A percentile compares a stretch with the other conserved stretches of the same genome.
Evolutionary conservation across 441 rosid genomes (phyloP).

Genomic region (Populus trichocarpa): DNA sequence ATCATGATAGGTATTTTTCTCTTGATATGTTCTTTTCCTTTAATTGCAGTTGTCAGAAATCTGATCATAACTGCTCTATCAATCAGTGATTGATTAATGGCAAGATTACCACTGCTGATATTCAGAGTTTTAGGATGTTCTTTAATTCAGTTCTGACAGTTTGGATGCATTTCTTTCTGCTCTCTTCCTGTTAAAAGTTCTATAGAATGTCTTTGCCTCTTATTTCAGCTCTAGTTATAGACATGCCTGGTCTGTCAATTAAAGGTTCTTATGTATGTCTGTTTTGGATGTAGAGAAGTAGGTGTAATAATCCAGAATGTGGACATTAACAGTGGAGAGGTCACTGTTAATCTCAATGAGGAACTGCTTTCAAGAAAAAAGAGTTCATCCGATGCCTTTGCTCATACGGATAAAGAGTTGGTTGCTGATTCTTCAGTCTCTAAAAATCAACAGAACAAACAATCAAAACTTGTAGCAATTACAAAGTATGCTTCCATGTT

Average conservation of each 20-base stretch:
- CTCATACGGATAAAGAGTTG: slow-evolving; percentile 37
- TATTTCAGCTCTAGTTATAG: slow-evolving; percentile 1
- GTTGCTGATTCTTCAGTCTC: slow-evolving; percentile 33
- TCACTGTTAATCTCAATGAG: slow-evolving; percentile 67
- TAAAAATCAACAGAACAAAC: slow-evolving; percentile 43
- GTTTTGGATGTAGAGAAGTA: slow-evolving; percentile 56
- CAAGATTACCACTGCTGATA: neutral
- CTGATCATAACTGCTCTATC: neutral
- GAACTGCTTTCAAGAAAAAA: slow-evolving; percentile 61
- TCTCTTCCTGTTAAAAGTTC: neutral
- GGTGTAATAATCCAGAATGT: slow-evolving; percentile 71
- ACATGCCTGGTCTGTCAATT: slow-evolving; percentile 15
- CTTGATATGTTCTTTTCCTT: slow-evolving; percentile 3
- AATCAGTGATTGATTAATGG: neutral
- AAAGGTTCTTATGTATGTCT: slow-evolving; percentile 15
- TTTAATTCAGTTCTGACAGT: neutral
- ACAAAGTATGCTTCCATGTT: slow-evolving; percentile 58
- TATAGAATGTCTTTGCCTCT: neutral
- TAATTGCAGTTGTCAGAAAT: slow-evolving; percentile 6
- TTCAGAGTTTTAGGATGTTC: neutral
- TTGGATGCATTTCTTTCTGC: neutral
- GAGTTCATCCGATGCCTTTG: slow-evolving; percentile 38
- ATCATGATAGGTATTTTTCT: slow-evolving; percentile 72
- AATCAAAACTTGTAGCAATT: slow-evolving; percentile 46
- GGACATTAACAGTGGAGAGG: slow-evolving; percentile 72